These are phyloP conservation scores for Leccinellum rugosiceps DNA, from an alignment of 768 basidiomycete species.

Conservation along the genomic window DNA sequence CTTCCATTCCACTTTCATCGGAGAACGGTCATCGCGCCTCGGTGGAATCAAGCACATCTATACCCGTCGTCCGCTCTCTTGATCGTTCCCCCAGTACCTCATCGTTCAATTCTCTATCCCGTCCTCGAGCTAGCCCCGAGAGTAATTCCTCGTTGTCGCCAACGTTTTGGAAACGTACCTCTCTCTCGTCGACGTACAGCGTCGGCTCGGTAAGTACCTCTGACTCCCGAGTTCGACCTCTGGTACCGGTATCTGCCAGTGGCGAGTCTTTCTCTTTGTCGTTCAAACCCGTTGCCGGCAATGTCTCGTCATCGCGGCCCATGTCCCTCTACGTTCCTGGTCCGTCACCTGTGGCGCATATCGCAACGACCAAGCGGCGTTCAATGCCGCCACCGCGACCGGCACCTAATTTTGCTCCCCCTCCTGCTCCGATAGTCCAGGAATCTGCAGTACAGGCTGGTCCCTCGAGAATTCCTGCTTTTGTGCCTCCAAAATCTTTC, in stretches of 20 bases:
- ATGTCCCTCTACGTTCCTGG: slow-evolving; percentile 21
- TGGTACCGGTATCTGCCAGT: slow-evolving; percentile 6
- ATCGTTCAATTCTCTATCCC: slow-evolving; percentile 35
- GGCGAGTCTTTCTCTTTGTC: slow-evolving; percentile 12
- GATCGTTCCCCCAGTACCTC: slow-evolving; percentile 36
- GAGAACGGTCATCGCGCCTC: slow-evolving; percentile 23
- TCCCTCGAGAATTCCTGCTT: slow-evolving; percentile 1
- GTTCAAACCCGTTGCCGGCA: slow-evolving; percentile 1
- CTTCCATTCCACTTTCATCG: slow-evolving; percentile 39
- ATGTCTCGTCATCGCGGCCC: slow-evolving; percentile 12
- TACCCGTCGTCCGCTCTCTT: slow-evolving; percentile 30
- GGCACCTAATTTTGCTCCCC: slow-evolving; percentile 65
- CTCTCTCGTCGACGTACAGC: slow-evolving; percentile 48
- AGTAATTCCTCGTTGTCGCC: slow-evolving; percentile 46
- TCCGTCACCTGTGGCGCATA: slow-evolving; percentile 11
- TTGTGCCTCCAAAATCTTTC: slow-evolving; percentile 35
- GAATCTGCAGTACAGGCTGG: slow-evolving; percentile 5
- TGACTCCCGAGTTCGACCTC: slow-evolving; percentile 33
- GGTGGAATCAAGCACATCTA: slow-evolving; percentile 23
- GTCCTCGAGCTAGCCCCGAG: slow-evolving; percentile 32
- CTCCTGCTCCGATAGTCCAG: slow-evolving; percentile 54
- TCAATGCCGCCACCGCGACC: slow-evolving; percentile 77
- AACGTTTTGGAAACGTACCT: slow-evolving; percentile 53
- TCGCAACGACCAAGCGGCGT: slow-evolving; percentile 42
- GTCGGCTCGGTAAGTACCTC: slow-evolving; percentile 40